A percentile compares a stretch with the other conserved stretches of the same genome.
Evolutionary conservation across 805 yeast genomes (phyloP).

Genomic region (Monosporozyma aerobia): DNA sequence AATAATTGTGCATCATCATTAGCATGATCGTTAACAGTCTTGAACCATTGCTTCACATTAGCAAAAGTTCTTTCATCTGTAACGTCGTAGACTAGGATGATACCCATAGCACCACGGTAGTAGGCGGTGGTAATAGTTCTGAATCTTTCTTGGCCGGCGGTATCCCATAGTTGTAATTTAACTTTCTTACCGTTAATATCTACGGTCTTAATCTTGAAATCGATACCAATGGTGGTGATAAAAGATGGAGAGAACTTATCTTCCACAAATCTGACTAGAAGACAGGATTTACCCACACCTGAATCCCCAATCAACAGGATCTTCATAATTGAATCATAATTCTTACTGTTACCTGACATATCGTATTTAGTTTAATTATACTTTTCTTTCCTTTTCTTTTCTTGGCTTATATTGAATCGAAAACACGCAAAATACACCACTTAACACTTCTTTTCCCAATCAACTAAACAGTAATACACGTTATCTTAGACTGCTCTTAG

Average conservation of each 20-base stretch:
- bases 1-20: constrained; percentile 91
- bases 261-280: constrained; percentile 84
- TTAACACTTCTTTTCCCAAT: background rate
- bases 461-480: background rate
- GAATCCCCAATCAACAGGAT: constrained; percentile 90
- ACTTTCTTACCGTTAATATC: constrained; percentile 88
- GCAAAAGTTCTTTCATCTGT: constrained; percentile 87
- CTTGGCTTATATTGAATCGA: background rate
- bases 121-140: constrained; percentile 91
- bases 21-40: constrained; percentile 93
- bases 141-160: constrained; percentile 96
- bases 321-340: constrained; percentile 83
- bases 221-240: constrained; percentile 96
- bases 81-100: constrained; percentile 74
- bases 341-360: constrained; percentile 28
- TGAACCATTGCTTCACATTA: constrained; percentile 89
- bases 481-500: background rate
- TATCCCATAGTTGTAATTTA: constrained; percentile 94
- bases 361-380: background rate
- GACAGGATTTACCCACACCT: constrained; percentile 83
- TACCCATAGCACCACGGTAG: constrained; percentile 86
- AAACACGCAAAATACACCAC: background rate
- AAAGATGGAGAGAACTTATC: constrained; percentile 95
- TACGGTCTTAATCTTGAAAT: constrained; percentile 92
- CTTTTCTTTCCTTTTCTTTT: background rate